Percentiles rank a stretch among this genome's conserved stretches.
phyloP scores from a whole-genome alignment of 331 rosid genomes.

The Quercus lobata region DNA sequence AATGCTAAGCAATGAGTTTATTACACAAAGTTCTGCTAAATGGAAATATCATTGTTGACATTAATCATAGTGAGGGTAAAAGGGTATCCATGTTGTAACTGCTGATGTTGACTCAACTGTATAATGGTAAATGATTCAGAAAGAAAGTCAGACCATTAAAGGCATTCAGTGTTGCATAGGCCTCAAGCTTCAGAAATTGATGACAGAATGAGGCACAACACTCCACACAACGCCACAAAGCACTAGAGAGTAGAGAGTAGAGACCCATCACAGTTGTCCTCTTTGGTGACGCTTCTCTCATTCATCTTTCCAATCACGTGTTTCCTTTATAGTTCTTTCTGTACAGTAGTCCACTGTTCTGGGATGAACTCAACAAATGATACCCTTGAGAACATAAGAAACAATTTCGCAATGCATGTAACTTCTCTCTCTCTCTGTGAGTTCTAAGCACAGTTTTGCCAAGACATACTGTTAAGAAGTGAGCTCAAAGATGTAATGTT shows the following conservation, averaged over 20 bases:
- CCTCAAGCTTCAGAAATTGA: constrained; percentile 28
- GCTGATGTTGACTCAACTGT: constrained; percentile 39
- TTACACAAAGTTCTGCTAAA: neutral
- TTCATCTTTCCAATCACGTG: neutral
- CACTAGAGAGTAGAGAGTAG: neutral
- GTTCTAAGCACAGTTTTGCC: neutral
- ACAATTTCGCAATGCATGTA: neutral
- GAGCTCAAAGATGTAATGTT: neutral
- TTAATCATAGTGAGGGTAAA: neutral
- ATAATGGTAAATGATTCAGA: constrained; percentile 34
- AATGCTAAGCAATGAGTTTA: neutral
- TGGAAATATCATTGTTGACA: constrained; percentile 19
- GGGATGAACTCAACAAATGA: neutral
- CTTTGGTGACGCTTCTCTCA: neutral
- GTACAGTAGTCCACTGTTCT: neutral
- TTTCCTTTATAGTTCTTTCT: neutral
- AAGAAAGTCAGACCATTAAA: constrained; percentile 28
- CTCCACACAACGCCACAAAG: constrained; percentile 10
- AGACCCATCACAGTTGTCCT: neutral
- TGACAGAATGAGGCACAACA: constrained; percentile 21
- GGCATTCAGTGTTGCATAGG: constrained; percentile 35
- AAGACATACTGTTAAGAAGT: neutral
- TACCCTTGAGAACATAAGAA: neutral
- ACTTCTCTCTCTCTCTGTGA: neutral
- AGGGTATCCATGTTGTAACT: constrained; percentile 36